These are phyloP conservation scores for Digitaria exilis DNA, from an alignment of 202 grass and related monocot genomes.

Conservation along the genomic window DNA sequence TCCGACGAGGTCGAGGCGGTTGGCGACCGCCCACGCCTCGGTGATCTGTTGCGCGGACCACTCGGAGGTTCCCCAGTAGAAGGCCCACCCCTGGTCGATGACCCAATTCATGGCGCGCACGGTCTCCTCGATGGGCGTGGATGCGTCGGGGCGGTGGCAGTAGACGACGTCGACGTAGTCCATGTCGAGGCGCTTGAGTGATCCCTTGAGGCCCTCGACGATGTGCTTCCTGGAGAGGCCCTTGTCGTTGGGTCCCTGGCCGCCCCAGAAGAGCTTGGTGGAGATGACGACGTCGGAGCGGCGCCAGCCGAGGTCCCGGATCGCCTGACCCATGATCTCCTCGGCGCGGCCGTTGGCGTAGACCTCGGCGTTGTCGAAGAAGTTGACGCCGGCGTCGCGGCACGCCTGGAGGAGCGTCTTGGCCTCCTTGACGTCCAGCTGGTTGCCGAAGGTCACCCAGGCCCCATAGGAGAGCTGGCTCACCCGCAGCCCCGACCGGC, in stretches of 20 bases:
- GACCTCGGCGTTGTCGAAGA: conserved; percentile 99
- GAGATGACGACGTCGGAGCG: conserved; percentile 91
- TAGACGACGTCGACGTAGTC: conserved; percentile 91
- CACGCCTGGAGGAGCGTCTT: conserved; percentile 84
- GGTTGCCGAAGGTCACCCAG: conserved; percentile 97
- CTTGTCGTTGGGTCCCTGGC: conserved; percentile 95
- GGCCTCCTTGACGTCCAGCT: conserved; percentile 96
- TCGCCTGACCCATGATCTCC: conserved; percentile 99
- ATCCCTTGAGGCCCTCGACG: conserved; percentile 76
- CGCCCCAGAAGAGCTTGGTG: conserved; percentile 99
- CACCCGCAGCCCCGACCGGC: conserved; percentile 82
- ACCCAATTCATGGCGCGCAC: conserved; percentile 94
- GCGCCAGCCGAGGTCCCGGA: conserved; percentile 93
- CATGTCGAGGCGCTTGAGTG: conserved; percentile 79
- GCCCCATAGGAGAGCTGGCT: conserved; percentile 88
- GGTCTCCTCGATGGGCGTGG: conserved; percentile 91
- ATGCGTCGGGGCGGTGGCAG: conserved; percentile 80
- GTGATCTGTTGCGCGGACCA: conserved; percentile 98
- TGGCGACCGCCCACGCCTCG: conserved; percentile 75
- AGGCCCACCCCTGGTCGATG: conserved; percentile 90
- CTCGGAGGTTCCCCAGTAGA: conserved; percentile 97
- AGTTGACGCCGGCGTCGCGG: conserved; percentile 91
- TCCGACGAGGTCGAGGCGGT: conserved; percentile 84
- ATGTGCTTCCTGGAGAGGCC: conserved; percentile 96
- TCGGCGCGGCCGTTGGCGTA: conserved; percentile 93